Evolutionary conservation across 805 yeast genomes (phyloP), one percentile per base, ranked within the genome.

Genomic region (Dipodascus geniculatus): DNA sequence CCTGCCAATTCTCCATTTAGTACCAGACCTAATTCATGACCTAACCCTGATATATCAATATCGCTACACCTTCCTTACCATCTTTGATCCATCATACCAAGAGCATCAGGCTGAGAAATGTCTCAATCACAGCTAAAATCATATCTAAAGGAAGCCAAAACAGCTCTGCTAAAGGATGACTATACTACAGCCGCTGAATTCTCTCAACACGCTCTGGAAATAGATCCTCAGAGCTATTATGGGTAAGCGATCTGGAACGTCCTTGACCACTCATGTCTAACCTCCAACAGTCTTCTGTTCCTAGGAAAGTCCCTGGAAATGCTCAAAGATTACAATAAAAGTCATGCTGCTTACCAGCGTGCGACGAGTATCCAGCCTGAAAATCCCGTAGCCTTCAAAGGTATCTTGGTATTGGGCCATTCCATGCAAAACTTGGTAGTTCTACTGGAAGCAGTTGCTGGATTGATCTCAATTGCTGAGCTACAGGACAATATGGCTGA

Each of bases 311-410:
- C 88, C 1, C 71, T 75, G 54, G 65, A 64, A 35, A 81, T 80
- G 55, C 63, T 63, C 22, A 68, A 59, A 0, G 65, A 67, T 1
- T 67, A 78, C 16, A 64, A 75, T 33, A 80, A 79, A 51, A 68
- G 82, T 77, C 16, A 72, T 69, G 42, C 74, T 64, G 20, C 80
- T 75, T 49, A 67, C 80, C 16, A 62, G 58, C 17, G 67, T 71
- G 58, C 78, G 76, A 58, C 70, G 78, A 22, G 73, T 68, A 8
- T 67, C 75, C 23, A 63, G 68, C 50, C 69, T 57, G 33, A 62
- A 56, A 79, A 82, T 51, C 58, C 80, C 1, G 65, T 78, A 23
- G 95, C 89, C 0, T 90, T 93, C 95, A 87, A 86, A 62, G 98
- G 98, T 0, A 73, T 83, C 55, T 68, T 81, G 42, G 53, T 57